Conservation (phyloP, 768 basidiomycete genomes). For the Psilocybe sp. region DNA sequence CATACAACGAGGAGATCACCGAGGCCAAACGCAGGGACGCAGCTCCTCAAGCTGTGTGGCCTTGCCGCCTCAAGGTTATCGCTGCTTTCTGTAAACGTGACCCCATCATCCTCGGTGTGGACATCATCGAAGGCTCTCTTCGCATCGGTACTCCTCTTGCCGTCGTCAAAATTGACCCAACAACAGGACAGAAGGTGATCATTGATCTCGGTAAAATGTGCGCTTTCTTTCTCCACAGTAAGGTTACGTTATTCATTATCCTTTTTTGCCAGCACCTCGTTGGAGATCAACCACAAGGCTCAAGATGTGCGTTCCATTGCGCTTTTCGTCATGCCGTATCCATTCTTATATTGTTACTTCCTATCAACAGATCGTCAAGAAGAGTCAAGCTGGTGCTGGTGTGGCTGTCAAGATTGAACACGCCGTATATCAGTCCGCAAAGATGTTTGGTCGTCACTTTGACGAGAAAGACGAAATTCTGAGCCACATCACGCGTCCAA, state of each 20-base stretch:
- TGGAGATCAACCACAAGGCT: slow-evolving; percentile 96
- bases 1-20: slow-evolving; percentile 86
- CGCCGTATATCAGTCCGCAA: slow-evolving; percentile 91
- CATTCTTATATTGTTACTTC: background rate
- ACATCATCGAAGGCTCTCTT: slow-evolving; percentile 90
- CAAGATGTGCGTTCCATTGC: slow-evolving; percentile 54
- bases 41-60: slow-evolving; percentile 95
- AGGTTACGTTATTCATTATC: slow-evolving; percentile 1
- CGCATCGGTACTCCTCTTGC: slow-evolving; percentile 93
- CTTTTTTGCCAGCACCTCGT: slow-evolving; percentile 65
- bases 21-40: slow-evolving; percentile 93
- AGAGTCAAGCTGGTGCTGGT: slow-evolving; percentile 90
- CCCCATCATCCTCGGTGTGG: slow-evolving; percentile 95
- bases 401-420: slow-evolving; percentile 99
- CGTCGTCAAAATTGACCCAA: slow-evolving; percentile 89
- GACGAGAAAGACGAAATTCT: slow-evolving; percentile 93
- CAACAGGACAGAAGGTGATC: slow-evolving; percentile 86
- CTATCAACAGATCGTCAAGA: slow-evolving; percentile 74
- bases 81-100: slow-evolving; percentile 96
- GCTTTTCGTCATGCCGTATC: slow-evolving; percentile 1
- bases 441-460: slow-evolving; percentile 95
- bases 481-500: slow-evolving; percentile 86
- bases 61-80: slow-evolving; percentile 88
- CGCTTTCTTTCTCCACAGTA: slow-evolving; percentile 25
- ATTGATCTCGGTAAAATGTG: slow-evolving; percentile 94